Conservation (phyloP, 2,329 filamentous ascomycete species). For the Hirsutella rhossiliensis region DNA sequence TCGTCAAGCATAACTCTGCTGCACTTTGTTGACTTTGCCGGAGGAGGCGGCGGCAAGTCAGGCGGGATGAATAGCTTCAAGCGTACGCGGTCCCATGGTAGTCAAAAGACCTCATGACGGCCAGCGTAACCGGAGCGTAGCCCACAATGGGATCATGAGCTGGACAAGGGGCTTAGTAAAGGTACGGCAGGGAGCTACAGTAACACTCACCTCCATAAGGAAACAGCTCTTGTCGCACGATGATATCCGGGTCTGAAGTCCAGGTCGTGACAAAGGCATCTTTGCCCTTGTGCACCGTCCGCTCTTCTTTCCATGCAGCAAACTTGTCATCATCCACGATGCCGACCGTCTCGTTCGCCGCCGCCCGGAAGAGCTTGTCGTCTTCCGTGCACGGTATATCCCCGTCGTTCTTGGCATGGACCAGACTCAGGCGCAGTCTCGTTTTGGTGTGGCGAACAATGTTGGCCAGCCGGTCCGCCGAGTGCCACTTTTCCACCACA, state of each 20-base stretch:
- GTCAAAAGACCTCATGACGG: constrained; percentile 54
- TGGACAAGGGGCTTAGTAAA: constrained; percentile 14
- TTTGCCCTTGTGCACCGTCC: constrained; percentile 29
- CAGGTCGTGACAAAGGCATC: constrained; percentile 37
- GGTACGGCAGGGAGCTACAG: neutral
- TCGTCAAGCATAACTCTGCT: too few species aligned
- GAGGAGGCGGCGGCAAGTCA: too few species aligned
- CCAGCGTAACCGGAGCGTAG: constrained; percentile 50
- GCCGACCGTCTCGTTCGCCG: constrained; percentile 37
- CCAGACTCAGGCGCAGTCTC: constrained; percentile 52
- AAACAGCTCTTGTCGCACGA: constrained; percentile 41
- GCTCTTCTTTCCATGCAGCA: constrained; percentile 30
- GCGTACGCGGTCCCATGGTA: constrained; percentile 15
- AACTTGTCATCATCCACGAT: constrained; percentile 24
- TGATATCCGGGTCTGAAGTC: constrained; percentile 28
- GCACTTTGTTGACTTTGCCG: too few species aligned
- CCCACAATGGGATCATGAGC: constrained; percentile 61
- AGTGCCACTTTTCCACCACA: constrained; percentile 75
- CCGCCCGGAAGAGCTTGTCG: constrained; percentile 48
- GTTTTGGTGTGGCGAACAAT: constrained; percentile 38
- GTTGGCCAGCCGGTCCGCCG: constrained; percentile 50
- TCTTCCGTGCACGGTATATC: constrained; percentile 71
- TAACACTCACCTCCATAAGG: constrained; percentile 38
- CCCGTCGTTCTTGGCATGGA: constrained; percentile 71
- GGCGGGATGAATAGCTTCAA: neutral